phyloP scores from a whole-genome alignment of 2,329 filamentous ascomycete genomes.

The Pseudohalonectria lignicola region DNA sequence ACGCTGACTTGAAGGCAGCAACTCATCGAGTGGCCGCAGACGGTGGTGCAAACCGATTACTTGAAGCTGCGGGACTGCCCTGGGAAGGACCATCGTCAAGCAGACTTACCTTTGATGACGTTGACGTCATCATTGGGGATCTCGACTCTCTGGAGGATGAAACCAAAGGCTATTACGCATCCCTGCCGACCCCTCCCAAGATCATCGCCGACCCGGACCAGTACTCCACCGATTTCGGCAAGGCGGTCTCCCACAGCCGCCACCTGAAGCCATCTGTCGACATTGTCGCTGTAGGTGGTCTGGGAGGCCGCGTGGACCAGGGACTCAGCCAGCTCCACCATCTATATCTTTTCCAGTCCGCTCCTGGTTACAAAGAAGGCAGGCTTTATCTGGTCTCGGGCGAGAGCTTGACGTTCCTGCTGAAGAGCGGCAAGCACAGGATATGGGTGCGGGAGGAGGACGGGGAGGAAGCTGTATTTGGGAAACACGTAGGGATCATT shows the following conservation, averaged over 20 bases:
- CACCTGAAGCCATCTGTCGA: constrained; percentile 44
- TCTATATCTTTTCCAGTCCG: constrained; percentile 53
- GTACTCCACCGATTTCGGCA: constrained; percentile 83
- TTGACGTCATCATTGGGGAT: constrained; percentile 75
- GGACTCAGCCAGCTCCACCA: constrained; percentile 83
- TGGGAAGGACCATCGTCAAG: no score
- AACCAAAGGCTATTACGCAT: constrained; percentile 55
- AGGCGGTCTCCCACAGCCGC: constrained; percentile 57
- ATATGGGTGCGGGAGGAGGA: constrained; percentile 50
- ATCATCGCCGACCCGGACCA: constrained; percentile 70
- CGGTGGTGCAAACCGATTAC: constrained; percentile 76
- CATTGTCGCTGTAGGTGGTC: constrained; percentile 72
- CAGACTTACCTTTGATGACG: no score
- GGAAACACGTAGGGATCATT: constrained; percentile 74
- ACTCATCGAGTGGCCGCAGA: constrained; percentile 86
- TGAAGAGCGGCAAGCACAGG: constrained; percentile 56
- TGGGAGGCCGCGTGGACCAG: constrained; percentile 88
- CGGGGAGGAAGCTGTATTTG: constrained; percentile 52
- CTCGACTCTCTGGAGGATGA: constrained; percentile 67
- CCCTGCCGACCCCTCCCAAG: constrained; percentile 28
- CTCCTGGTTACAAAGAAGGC: constrained; percentile 36
- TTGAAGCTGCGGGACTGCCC: constrained; percentile 19
- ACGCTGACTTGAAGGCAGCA: no score
- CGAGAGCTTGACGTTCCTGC: constrained; percentile 70
- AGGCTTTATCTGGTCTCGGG: constrained; percentile 71